Percentiles rank a stretch among this genome's conserved stretches.
Evolutionary conservation across 345 rosid species (phyloP).

Genomic region (Syzygium grande): DNA sequence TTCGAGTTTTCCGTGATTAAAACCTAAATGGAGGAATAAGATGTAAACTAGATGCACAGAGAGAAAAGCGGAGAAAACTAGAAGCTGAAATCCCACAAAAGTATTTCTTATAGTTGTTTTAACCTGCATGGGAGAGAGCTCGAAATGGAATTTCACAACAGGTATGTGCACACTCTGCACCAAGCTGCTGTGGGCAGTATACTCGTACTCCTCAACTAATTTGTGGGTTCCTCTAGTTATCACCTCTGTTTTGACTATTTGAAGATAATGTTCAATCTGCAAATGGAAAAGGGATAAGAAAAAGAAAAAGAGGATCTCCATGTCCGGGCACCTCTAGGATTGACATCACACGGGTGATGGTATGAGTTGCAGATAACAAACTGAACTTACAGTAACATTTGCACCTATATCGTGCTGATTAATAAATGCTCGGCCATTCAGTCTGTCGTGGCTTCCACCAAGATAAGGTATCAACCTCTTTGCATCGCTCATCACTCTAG

Average conservation of each 20-base stretch:
- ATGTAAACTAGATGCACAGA: not conserved
- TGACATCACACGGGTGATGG: not conserved
- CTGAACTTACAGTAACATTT: slow-evolving; percentile 85
- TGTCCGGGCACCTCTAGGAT: not conserved
- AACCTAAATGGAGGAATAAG: slow-evolving; percentile 39
- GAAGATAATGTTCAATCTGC: slow-evolving; percentile 99
- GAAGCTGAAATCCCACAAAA: not conserved
- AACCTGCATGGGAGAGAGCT: slow-evolving; percentile 99
- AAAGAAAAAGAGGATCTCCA: not conserved
- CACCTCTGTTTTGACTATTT: slow-evolving; percentile 90
- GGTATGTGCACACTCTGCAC: slow-evolving; percentile 68
- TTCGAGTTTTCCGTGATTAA: slow-evolving; percentile 66
- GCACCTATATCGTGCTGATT: slow-evolving; percentile 73
- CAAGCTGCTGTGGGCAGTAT: slow-evolving; percentile 94
- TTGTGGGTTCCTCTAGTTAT: slow-evolving; percentile 32
- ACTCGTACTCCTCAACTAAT: slow-evolving; percentile 79
- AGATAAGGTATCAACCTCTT: slow-evolving; percentile 68
- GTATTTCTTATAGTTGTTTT: not conserved
- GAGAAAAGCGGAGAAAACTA: not conserved
- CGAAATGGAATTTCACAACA: slow-evolving; percentile 81
- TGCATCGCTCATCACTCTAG: slow-evolving; percentile 49
- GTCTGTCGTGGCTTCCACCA: slow-evolving; percentile 74
- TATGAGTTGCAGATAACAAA: not conserved
- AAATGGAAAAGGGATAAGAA: slow-evolving; percentile 1
- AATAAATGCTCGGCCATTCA: slow-evolving; percentile 73